Evolutionary conservation across 768 basidiomycete genomes (phyloP), one percentile per base, ranked within the genome.

Genomic region (Dacryopinax primogenitus): DNA sequence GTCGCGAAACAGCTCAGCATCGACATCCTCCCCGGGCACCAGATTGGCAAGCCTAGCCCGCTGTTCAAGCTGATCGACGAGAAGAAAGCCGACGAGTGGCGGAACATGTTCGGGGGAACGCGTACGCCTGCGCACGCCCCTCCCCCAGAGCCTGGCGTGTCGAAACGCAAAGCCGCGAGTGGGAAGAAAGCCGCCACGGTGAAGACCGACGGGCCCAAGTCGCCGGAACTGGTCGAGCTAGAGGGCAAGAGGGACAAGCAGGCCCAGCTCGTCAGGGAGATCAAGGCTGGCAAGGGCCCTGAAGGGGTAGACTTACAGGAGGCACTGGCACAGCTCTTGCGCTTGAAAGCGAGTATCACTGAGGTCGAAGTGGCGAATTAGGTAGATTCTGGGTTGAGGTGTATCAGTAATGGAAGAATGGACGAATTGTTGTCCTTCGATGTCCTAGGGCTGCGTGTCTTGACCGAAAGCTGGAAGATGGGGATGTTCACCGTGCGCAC

Each of bases 21-120:
- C 69, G 96, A 98, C 73, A 85, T 99, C 67, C 81, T 97, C 44
- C 82, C 84, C 0, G 92, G 92, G 0, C 95, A 99, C 76, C 79
- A 76, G 28, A 85, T 98, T 64, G 90, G 91, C 61, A 84, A 81
- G 66, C 90, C 96, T 2, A 90, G 83, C 51, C 88, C 97, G 75
- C 76, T 99, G 67, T 99, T 99, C 80, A 90, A 87, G 77, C 87
- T 84, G 74, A 96, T 99, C 67, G 92, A 96, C 66, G 90, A 95
- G 71, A 86, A 83, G 72, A 87, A 86, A 86, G 86, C 86, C 28
- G 87, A 92, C 33, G 81, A 83, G 4, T 98, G 88, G 87, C 82
- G 86, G 69, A 75, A 75, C 58, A 84, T 84, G 74, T 99, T 93
- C 70, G 87, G 87, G 1, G 95, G 95, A 1, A 73, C 64, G 33